These are phyloP conservation scores for Echinochloa phyllopogon DNA, from an alignment of 176 grass and related monocot genomes.

Conservation along the genomic window DNA sequence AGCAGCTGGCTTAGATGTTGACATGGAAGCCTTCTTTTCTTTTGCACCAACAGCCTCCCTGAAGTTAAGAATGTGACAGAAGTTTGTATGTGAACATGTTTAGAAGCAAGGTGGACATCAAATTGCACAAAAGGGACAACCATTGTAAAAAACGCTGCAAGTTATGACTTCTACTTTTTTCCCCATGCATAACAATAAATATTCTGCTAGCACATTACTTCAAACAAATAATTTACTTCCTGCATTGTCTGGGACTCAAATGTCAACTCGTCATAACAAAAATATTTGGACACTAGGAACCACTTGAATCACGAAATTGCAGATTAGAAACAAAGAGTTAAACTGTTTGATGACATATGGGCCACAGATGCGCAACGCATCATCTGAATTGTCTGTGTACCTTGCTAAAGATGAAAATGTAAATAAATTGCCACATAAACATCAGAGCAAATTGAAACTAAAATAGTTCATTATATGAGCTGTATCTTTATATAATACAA, in stretches of 20 bases:
- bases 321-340: neutral
- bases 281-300: neutral
- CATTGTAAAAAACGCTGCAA: slow-evolving; percentile 9
- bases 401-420: neutral
- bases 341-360: neutral
- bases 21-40: slow-evolving; percentile 52
- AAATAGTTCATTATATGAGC: neutral
- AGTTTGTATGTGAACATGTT: neutral
- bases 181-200: neutral
- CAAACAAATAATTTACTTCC: neutral
- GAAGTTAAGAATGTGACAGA: slow-evolving; percentile 37
- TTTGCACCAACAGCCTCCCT: slow-evolving; percentile 61
- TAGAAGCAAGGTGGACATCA: neutral
- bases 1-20: slow-evolving; percentile 56
- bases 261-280: neutral
- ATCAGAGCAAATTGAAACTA: neutral
- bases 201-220: slow-evolving; percentile 14
- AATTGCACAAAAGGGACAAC: neutral
- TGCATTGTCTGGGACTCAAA: neutral
- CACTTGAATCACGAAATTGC: neutral
- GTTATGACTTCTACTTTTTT: neutral
- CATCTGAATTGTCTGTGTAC: neutral
- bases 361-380: neutral
- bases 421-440: neutral
- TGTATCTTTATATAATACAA: neutral